Base-by-base conservation (phyloP, 352 stramenopile genomes). In the Plasmopara halstedii region DNA sequence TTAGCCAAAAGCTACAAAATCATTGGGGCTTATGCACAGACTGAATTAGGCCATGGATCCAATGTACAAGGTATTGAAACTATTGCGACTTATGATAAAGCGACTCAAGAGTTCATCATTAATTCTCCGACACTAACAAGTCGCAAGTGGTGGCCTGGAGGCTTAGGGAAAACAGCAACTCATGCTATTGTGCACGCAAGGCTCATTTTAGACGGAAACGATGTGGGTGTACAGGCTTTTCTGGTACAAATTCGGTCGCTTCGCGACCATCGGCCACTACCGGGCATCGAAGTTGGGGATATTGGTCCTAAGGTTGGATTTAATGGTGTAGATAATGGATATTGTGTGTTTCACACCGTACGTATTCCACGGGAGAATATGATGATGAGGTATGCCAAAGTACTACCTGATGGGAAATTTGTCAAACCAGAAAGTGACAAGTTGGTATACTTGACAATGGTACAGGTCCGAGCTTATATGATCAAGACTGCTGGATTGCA, bases 81-180 rank as follows among this genome's bases (percentile, higher is more conserved):
- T 17, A 42, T 62, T 6, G 57, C 57, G 6, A 62, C 42, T 26
- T 66, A 95, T 63, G 60, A 97, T 31, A 80, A 83, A 37, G 59
- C 76, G 19, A 75, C 65, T 2, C 78, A 97, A 46, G 88, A 97
- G 65, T 99, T 94, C 53, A 69, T 97, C 19, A 82, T 99, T 42
- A 58, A 98, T 67, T 96, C 88, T 13, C 95, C 95, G 0, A 97
- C 92, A 9, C 50, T 98, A 19, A 98, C 93, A 22, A 84, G 73
- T 41, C 72, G 77, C 49, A 99, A 98, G 64, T 98, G 95, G 79
- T 99, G 96, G 96, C 92, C 92, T 4, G 57, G 57, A 31, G 57
- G 57, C 8, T 40, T 66, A n/a, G 57, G 57, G n/a, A 66, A 66
- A 52, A 66, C 57, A 7, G 57, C 57, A 13, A 66, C 50, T 20